Percentiles rank a stretch among this genome's conserved stretches.
phyloP scores from a whole-genome alignment of 2,329 filamentous ascomycete genomes.

The Diaporthe sp. region DNA sequence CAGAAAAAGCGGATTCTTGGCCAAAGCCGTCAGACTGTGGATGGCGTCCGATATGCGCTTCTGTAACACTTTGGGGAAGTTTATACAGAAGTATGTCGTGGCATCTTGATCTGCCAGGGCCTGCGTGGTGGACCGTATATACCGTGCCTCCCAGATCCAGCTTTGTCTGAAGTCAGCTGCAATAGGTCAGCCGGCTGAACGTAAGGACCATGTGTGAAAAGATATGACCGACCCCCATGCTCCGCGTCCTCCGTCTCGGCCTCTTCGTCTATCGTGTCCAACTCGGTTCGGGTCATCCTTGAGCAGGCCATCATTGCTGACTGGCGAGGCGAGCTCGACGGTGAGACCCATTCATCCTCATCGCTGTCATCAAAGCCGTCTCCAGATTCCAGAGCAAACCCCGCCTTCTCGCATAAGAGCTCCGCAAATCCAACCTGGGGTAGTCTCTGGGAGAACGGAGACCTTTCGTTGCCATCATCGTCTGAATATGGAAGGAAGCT shows the following conservation, averaged over 20 bases:
- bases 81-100: constrained; percentile 39
- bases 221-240: not conserved
- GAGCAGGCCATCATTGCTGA: constrained; percentile 26
- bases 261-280: constrained; percentile 18
- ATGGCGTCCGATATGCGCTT: constrained; percentile 36
- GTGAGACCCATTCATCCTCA: constrained; percentile 34
- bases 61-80: constrained; percentile 35
- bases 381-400: not conserved
- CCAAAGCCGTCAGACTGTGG: constrained; percentile 37
- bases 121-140: constrained; percentile 36
- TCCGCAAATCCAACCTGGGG: constrained; percentile 24
- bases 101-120: constrained; percentile 35
- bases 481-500: constrained; percentile 36
- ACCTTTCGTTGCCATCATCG: not conserved
- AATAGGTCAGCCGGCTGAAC: not conserved
- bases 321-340: constrained; percentile 33
- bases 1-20: constrained; percentile 40
- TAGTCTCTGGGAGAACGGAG: not conserved
- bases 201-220: not conserved
- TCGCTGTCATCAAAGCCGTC: not conserved
- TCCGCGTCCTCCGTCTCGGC: not conserved
- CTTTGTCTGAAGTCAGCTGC: constrained; percentile 27
- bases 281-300: not conserved
- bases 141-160: constrained; percentile 40
- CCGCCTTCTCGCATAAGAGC: constrained; percentile 30